These are phyloP conservation scores for Lumnitzera racemosa DNA, from an alignment of 345 rosid genomes.

Conservation along the genomic window DNA sequence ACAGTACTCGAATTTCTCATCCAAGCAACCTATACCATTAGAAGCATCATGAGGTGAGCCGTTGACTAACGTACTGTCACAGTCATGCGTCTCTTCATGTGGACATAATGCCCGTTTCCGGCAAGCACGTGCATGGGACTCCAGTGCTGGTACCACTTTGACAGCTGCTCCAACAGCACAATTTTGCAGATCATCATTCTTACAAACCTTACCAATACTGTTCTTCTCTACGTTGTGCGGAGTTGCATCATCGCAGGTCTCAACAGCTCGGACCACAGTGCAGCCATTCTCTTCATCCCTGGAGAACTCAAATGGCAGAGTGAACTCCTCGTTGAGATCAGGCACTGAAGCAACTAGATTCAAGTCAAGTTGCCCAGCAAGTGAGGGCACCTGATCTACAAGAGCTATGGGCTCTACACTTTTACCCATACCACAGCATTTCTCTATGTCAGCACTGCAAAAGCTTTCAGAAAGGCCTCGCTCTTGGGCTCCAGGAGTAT, in stretches of 20 bases:
- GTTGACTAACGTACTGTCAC: slow-evolving; percentile 70
- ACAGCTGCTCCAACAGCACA: slow-evolving; percentile 32
- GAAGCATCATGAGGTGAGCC: slow-evolving; percentile 50
- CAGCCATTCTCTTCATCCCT: slow-evolving; percentile 80
- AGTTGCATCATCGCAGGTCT: slow-evolving; percentile 66
- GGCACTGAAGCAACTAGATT: slow-evolving; percentile 71
- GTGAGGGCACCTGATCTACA: slow-evolving; percentile 37
- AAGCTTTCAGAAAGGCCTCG: slow-evolving; percentile 57
- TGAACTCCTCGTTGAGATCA: slow-evolving; percentile 81
- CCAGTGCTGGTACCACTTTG: slow-evolving; percentile 51
- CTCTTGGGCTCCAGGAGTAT: slow-evolving; percentile 65
- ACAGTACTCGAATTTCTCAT: slow-evolving; percentile 75
- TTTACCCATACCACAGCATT: slow-evolving; percentile 41
- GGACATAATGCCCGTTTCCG: slow-evolving; percentile 47
- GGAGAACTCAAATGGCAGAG: slow-evolving; percentile 74
- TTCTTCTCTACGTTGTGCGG: slow-evolving; percentile 57
- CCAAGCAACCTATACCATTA: slow-evolving; percentile 45
- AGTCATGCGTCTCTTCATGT: slow-evolving; percentile 68
- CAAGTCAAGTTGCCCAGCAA: slow-evolving; percentile 61
- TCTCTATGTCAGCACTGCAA: slow-evolving; percentile 55
- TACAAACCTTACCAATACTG: slow-evolving; percentile 50
- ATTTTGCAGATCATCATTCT: slow-evolving; percentile 46
- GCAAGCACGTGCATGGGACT: slow-evolving; percentile 50
- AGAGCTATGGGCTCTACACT: slow-evolving; percentile 22
- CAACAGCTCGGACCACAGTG: slow-evolving; percentile 50